Base-by-base conservation (phyloP, 768 basidiomycete species). In the Phylloporus arenicola region DNA sequence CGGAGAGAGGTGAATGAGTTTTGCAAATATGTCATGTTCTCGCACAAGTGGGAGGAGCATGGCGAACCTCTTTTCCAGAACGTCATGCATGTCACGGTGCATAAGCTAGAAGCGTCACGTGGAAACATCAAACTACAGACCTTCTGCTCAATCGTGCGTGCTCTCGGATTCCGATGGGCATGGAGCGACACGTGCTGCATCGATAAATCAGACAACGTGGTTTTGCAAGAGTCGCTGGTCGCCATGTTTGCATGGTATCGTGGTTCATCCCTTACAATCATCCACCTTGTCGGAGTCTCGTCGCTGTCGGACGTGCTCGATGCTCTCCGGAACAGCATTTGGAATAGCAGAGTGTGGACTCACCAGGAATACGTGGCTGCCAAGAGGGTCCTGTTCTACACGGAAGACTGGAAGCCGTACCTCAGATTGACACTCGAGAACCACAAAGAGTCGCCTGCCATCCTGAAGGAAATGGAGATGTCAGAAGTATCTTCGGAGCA, bases 201-300 rank as follows among this genome's bases (percentile, higher is more conserved):
- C n/a, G n/a, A n/a, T n/a, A n/a, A n/a, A n/a, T n/a, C n/a, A n/a
- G n/a, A n/a, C n/a, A n/a, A n/a, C n/a, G n/a, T n/a, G n/a, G n/a
- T n/a, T n/a, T n/a, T n/a, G n/a, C n/a, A n/a, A n/a, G n/a, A n/a
- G n/a, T n/a, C n/a, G n/a, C n/a, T n/a, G n/a, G n/a, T n/a, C n/a
- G n/a, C n/a, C n/a, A n/a, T n/a, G n/a, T n/a, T n/a, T n/a, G n/a
- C n/a, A n/a, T n/a, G n/a, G n/a, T n/a, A n/a, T n/a, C n/a, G n/a
- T n/a, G n/a, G n/a, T n/a, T n/a, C n/a, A n/a, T n/a, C n/a, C 19
- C 39, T 41, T 6, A 60, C 58, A 0, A 4, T 60, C 1, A 33
- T 61, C n/a, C 38, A 55, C 27, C 56, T 61, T 12, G 37, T 9
- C 0, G 57, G 29, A 10, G 46, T 55, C 17, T 29, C 1, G 1